These are phyloP conservation scores for Rutstroemia sp. DNA, from an alignment of 2,329 filamentous ascomycete genomes.

Conservation along the genomic window DNA sequence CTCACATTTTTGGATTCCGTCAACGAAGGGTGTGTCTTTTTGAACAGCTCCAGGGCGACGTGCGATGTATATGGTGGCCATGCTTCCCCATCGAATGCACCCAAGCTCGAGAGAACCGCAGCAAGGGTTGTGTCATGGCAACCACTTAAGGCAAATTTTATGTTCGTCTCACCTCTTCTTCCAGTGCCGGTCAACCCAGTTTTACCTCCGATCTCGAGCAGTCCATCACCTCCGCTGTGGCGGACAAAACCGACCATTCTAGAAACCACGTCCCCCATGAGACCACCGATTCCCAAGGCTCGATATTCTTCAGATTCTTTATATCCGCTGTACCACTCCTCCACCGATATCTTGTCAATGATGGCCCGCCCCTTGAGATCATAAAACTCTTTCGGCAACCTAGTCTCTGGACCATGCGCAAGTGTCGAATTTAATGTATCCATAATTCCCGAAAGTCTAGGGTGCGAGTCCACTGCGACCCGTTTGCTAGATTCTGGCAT, in stretches of 20 bases:
- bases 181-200: slow-evolving; percentile 33
- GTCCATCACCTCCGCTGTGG: slow-evolving; percentile 42
- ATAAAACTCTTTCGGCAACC: slow-evolving; percentile 80
- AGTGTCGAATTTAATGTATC: slow-evolving; percentile 86
- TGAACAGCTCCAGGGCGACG: slow-evolving; percentile 85
- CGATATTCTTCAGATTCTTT: slow-evolving; percentile 80
- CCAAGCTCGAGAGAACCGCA: slow-evolving; percentile 67
- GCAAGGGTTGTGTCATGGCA: slow-evolving; percentile 94
- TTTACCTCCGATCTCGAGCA: slow-evolving; percentile 39
- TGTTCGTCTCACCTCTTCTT: slow-evolving; percentile 40
- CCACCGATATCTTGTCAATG: slow-evolving; percentile 66
- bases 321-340: slow-evolving; percentile 93
- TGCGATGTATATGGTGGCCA: slow-evolving; percentile 96
- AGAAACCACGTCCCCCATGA: slow-evolving; percentile 76
- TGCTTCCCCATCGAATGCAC: slow-evolving; percentile 61
- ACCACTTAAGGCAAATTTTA: slow-evolving; percentile 74
- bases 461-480: slow-evolving; percentile 77
- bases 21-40: slow-evolving; percentile 35
- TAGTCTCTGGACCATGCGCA: slow-evolving; percentile 74
- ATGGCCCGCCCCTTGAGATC: slow-evolving; percentile 63
- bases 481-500: slow-evolving; percentile 65
- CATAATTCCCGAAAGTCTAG: slow-evolving; percentile 83
- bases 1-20: slow-evolving; percentile 1
- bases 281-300: slow-evolving; percentile 74
- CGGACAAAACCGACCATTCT: slow-evolving; percentile 66